Base-by-base conservation (phyloP, 2,329 filamentous ascomycete species). In the Epichloe sylvatica region DNA sequence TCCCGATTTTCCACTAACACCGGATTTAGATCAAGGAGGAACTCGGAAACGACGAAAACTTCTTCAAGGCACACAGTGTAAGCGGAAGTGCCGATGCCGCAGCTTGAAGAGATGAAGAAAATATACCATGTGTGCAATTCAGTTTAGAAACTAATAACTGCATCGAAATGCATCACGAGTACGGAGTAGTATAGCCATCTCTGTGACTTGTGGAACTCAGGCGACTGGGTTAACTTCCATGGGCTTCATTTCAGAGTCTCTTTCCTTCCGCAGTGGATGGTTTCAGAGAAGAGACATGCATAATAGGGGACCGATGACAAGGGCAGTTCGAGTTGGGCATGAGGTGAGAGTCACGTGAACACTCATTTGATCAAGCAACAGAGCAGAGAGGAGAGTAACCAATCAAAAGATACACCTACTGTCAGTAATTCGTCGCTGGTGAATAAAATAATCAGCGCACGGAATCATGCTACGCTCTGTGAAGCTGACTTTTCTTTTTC, bases 1-100 rank as follows among this genome's bases (percentile, higher is more conserved):
- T 23, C 25, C 9, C 5, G 8, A 17, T 19, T 11, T 21, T 11
- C 23, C 19, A 15, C 35, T 43, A 30, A 51, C 40, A 12, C 38
- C 30, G 3, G n/a, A 41, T 41, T 23, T 57, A 95, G 90, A 81
- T 96, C 61, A 94, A 94, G 68, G 92, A 98, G 66, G 92, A 97
- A 66, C 77, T 97, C 47, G 80, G 84, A 54, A 88, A 82, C 59
- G 79, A 96, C 62, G 75, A 82, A 0, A 82, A 89, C 41, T 97
- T 96, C 69, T 75, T 98, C 59, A 80, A 78, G 56, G 76, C 83
- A 38, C 92, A 86, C 65, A 80, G 75, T 56, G 75, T 80, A 49
- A 71, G 71, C 59, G 61, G 67, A 40, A 64, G 65, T 47, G 67
- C 63, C 25, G 67, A 71, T 46, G 57, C 65, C 42, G 60, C 64